phyloP scores from a whole-genome alignment of 1,139 yeast genomes.

The Candida smagusa region DNA sequence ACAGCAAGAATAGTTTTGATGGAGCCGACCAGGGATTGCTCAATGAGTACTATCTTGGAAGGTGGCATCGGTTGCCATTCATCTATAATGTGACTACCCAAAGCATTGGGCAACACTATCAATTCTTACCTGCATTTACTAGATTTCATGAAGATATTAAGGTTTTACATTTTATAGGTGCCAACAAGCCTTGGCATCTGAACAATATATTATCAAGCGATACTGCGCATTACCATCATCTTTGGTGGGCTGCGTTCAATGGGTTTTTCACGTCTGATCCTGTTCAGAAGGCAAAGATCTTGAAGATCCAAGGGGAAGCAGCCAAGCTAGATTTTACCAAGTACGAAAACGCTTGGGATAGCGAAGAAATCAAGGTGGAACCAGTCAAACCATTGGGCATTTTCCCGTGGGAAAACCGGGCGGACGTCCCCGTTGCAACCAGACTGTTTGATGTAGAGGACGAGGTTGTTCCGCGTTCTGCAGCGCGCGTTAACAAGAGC shows the following conservation, averaged over 20 bases:
- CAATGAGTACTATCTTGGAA: conserved; percentile 26
- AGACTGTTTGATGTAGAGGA: conserved; percentile 13
- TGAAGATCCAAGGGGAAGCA: conserved; percentile 34
- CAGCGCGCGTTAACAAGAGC: conserved; percentile 3
- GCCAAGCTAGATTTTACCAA: conserved; percentile 29
- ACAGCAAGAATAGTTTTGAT: conserved; percentile 22
- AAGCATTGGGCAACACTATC: conserved; percentile 24
- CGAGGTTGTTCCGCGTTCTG: conserved; percentile 5
- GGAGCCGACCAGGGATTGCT: conserved; percentile 36
- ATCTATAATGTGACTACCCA: conserved; percentile 29
- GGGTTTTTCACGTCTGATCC: conserved; percentile 15
- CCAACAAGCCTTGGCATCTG: conserved; percentile 28
- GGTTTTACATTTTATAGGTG: conserved; percentile 29
- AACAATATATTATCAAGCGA: conserved; percentile 11
- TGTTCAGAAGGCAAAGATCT: conserved; percentile 7
- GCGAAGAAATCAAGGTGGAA: conserved; percentile 5
- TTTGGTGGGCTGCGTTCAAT: conserved; percentile 38
- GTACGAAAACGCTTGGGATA: conserved; percentile 28
- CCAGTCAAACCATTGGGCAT: conserved; percentile 11
- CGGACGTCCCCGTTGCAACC: conserved; percentile 13
- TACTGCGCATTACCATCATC: conserved; percentile 23
- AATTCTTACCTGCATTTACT: conserved; percentile 29
- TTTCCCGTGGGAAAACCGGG: conserved; percentile 46
- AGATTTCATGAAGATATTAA: conserved; percentile 27
- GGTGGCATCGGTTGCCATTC: conserved; percentile 29